A percentile compares a stretch with the other conserved stretches of the same genome.
Evolutionary conservation across 208 protist genomes (phyloP).

Genomic region (Leishmania mexicana): DNA sequence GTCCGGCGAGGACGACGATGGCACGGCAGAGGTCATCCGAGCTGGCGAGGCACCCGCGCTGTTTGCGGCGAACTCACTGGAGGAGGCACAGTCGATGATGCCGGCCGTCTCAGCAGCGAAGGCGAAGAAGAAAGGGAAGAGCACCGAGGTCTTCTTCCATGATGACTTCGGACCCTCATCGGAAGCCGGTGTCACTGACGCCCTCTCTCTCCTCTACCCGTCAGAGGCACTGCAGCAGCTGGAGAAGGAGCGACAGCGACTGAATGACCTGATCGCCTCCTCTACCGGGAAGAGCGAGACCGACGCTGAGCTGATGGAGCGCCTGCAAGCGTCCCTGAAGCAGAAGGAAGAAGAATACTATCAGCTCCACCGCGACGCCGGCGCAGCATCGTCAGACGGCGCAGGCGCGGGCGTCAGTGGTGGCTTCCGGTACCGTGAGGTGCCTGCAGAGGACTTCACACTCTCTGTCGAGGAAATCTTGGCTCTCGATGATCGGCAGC

Average conservation of each 20-base stretch:
- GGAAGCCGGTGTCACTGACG: conserved; percentile 30
- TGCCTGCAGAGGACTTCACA: conserved; percentile 83
- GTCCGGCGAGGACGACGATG: conserved; percentile 22
- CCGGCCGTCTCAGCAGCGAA: conserved; percentile 1
- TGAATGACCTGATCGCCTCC: conserved; percentile 44
- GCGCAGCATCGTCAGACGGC: conserved; percentile 20
- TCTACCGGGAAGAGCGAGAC: conserved; percentile 17
- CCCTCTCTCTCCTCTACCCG: conserved; percentile 66
- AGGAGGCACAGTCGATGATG: conserved; percentile 55
- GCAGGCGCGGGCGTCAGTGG: conserved; percentile 3
- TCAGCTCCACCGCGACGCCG: conserved; percentile 73
- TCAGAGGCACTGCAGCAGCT: conserved; percentile 45
- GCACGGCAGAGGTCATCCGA: conserved; percentile 26
- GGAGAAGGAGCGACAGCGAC: conserved; percentile 46
- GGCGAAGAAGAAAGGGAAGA: conserved; percentile 13
- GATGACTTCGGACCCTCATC: conserved; percentile 20
- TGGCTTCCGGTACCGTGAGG: conserved; percentile 86
- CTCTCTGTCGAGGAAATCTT: conserved; percentile 89
- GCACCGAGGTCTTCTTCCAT: conserved; percentile 26
- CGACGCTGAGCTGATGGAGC: conserved; percentile 35
- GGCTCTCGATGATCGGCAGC: conserved; percentile 84
- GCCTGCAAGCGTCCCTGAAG: conserved; percentile 62
- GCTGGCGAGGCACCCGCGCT: conserved; percentile 43
- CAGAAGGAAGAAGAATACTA: conserved; percentile 87
- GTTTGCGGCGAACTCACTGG: conserved; percentile 54